phyloP scores from a whole-genome alignment of 2,329 filamentous ascomycete genomes.

The Sphaerulina vaccinii region DNA sequence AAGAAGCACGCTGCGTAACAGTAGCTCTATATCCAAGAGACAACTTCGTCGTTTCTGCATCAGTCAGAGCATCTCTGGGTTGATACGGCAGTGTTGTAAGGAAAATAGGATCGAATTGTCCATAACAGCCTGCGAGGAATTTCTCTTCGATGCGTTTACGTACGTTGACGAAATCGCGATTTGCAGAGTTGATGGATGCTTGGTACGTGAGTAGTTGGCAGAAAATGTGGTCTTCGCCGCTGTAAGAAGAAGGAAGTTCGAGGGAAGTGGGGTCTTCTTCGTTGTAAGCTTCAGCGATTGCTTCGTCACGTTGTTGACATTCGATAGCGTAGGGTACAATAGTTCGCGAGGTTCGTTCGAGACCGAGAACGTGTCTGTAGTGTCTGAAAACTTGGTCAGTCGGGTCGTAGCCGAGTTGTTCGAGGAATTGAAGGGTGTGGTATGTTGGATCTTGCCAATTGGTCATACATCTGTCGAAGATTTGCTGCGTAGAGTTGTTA shows the following conservation, averaged over 20 bases:
- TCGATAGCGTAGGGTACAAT: background rate
- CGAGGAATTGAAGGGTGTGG: conserved; percentile 13
- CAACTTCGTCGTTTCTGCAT: too few relatives aligned
- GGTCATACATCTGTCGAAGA: conserved; percentile 6
- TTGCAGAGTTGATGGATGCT: background rate
- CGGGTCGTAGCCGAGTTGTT: conserved; percentile 1
- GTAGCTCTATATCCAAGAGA: too few relatives aligned
- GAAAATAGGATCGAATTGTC: too few relatives aligned
- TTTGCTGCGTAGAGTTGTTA: background rate
- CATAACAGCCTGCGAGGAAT: conserved; percentile 17
- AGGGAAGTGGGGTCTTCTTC: too few relatives aligned
- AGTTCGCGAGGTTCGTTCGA: background rate
- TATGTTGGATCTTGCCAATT: conserved; percentile 7
- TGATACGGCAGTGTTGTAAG: too few relatives aligned
- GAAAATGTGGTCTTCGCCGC: too few relatives aligned
- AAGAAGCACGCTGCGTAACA: too few relatives aligned
- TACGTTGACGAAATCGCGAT: background rate
- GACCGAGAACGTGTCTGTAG: conserved; percentile 13
- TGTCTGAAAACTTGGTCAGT: conserved; percentile 10
- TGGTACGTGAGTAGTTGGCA: too few relatives aligned
- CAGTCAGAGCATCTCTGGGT: too few relatives aligned
- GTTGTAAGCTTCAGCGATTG: too few relatives aligned
- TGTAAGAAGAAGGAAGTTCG: too few relatives aligned
- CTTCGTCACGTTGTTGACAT: background rate
- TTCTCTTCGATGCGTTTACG: conserved; percentile 17